These are phyloP conservation scores for Lunasporangiospora selenospora DNA, from an alignment of 192 early-diverging fungal species.

Conservation along the genomic window DNA sequence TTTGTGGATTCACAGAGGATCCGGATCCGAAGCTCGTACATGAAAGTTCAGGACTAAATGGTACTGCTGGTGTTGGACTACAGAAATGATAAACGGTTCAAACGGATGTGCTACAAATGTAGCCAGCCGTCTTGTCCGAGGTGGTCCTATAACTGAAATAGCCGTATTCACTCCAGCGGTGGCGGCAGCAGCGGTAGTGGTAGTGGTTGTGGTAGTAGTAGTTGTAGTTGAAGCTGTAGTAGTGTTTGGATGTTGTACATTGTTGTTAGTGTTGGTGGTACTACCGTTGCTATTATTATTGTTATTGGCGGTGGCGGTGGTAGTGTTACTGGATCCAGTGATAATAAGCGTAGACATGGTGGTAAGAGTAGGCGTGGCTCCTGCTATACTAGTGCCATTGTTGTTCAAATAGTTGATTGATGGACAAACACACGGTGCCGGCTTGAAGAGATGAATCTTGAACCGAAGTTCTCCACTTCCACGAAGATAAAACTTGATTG, in stretches of 20 bases:
- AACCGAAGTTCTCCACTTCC: constrained; percentile 63
- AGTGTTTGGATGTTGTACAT: constrained; percentile 1
- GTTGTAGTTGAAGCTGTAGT: no score
- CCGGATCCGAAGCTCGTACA: constrained; percentile 37
- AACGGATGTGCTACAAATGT: constrained; percentile 72
- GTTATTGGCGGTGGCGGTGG: no score
- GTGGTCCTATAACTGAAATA: constrained; percentile 4
- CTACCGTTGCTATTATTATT: no score
- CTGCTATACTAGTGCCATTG: constrained; percentile 3
- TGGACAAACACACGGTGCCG: no score
- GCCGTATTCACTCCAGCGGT: not conserved
- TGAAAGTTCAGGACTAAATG: constrained; percentile 59
- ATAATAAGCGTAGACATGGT: not conserved
- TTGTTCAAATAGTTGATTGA: no score
- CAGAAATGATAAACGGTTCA: constrained; percentile 72
- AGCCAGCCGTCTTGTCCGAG: constrained; percentile 60
- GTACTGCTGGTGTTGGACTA: constrained; percentile 51
- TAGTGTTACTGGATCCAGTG: constrained; percentile 8
- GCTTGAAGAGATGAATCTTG: constrained; percentile 51
- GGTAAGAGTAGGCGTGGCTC: not conserved
- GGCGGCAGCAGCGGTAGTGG: not conserved
- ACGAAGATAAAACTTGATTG: constrained; percentile 71
- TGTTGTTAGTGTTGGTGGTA: no score
- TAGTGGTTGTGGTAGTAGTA: constrained; percentile 1
- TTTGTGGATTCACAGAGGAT: constrained; percentile 14